Base-by-base conservation (phyloP, 2,329 filamentous ascomycete genomes). In the Hymenoscyphus salicellus region DNA sequence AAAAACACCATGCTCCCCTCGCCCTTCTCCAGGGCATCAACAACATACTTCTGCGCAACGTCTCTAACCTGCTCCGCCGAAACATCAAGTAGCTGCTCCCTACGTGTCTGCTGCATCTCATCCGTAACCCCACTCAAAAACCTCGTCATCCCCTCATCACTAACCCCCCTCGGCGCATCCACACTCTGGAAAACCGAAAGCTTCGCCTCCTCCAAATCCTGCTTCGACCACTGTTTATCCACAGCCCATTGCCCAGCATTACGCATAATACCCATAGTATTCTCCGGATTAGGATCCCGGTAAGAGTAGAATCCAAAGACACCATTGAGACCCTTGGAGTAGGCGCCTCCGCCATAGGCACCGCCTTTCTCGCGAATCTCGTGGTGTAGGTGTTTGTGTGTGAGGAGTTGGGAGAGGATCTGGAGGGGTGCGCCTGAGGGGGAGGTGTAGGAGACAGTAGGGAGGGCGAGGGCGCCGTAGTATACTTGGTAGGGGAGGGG, bases 351-450 rank as follows among this genome's bases (percentile, higher is more conserved):
- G 55, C 95, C 95, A 71, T 99, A 99, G 0, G 95, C 95, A 43
- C 95, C 95, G 36, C 95, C 95, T 78, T 98, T 98, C 76, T 99
- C 95, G 63, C 95, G 91, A 70, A 99, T 97, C 78, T 98, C 95
- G 71, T 96, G 94, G 75, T 99, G 95, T 32, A 99, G 83, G 75
- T 97, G 91, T 78, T 97, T 97, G 80, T 99, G 94, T 0, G 94
- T 98, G 36, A 99, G 85, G 20, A 99, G 86, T 76, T 97, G 92
- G 14, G 93, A 88, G 26, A 99, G 86, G 49, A 98, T 90, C 72
- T 94, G 92, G 17, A 98, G 86, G 0, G 93, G 85, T 1, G 95
- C 92, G 49, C 90, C 88, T 61, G 90, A 84, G 0, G 87, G 77
- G 55, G 91, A 86, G 3, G 87, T 89, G 77, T 97, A 99, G 0